Evolutionary conservation across 106 monocot genomes (phyloP), one percentile per base, ranked within the genome.

Genomic region (Gastrodia elata): DNA sequence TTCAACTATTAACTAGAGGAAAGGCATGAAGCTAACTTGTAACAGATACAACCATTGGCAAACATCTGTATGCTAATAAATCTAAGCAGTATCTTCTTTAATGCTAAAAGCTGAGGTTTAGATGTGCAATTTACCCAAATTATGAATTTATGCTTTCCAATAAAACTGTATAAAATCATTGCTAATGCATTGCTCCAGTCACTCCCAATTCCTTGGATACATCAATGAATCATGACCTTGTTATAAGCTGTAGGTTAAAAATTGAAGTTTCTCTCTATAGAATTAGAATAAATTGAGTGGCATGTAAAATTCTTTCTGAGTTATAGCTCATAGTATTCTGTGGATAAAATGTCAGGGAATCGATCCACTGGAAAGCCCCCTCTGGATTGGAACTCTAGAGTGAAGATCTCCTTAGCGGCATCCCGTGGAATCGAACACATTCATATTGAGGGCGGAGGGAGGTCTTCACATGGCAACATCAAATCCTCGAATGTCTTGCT

Each of bases 401-500:
- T 90, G 40, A 86, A 84, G 77, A 86, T 90, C 35, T 40, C 71
- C 10, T 79, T 86, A 18, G 84, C 83, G 22, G 70, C 75, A 6
- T 81, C 90, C 9, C 86, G 79, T 4, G 90, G 90, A 57, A 64
- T 90, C 2, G 76, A 79, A 20, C 82, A 82, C 64, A 81, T 90
- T 22, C 90, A 90, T 59, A 27, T 77, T 0, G 71, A 83, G 71
- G 84, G 84, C 6, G 79, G 80, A 3, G 79, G 77, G 8, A 86
- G 82, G 65, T 73, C 86, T 27, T 44, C 35, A 27, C 90, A 90
- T 71, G 90, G 90, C 26, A 90, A 90, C 84, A 82, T 90, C 15
- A 86, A 86, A 70, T 81, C 90, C 58, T 74, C 80, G 13, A 89
- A 89, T 15, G 49, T 86, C 59, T 79, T 89, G 6, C 73, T 89